A percentile compares a stretch with the other conserved stretches of the same genome.
These are phyloP conservation scores for Domatiomyces catenatus DNA, from an alignment of 2,329 filamentous ascomycete genomes.

Conservation along the genomic window DNA sequence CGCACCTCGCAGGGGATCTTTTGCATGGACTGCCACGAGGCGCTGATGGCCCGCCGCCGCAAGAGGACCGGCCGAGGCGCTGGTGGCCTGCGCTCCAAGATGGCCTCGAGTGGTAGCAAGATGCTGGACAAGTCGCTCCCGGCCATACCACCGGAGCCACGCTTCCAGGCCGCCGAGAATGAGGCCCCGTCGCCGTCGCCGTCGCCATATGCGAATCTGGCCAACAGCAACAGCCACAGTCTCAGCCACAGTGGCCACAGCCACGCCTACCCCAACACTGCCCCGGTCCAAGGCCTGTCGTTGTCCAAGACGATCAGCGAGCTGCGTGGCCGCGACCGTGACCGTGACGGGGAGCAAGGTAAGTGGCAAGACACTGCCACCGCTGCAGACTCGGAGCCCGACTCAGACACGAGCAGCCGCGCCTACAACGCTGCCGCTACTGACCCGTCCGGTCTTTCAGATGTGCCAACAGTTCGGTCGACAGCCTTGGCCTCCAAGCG, in stretches of 20 bases:
- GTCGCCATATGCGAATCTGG: constrained; percentile 24
- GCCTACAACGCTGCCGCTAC: background rate
- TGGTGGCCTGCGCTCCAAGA: constrained; percentile 18
- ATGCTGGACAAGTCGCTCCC: constrained; percentile 85
- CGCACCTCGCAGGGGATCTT: constrained; percentile 97
- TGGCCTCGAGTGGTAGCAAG: constrained; percentile 9
- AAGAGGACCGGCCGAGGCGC: constrained; percentile 41
- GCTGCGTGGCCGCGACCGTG: constrained; percentile 3
- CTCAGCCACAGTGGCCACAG: background rate
- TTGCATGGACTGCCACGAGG: constrained; percentile 98
- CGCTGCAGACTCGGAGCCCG: background rate
- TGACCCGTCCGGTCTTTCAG: constrained; percentile 18
- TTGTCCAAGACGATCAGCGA: constrained; percentile 14
- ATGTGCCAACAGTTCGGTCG: constrained; percentile 55
- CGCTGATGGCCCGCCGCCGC: constrained; percentile 76
- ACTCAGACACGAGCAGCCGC: background rate
- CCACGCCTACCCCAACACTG: background rate
- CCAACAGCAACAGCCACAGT: constrained; percentile 42
- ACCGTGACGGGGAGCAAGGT: background rate
- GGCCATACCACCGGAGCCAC: constrained; percentile 53
- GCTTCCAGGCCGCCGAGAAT: constrained; percentile 8
- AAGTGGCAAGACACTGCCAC: background rate
- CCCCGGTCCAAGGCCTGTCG: constrained; percentile 9
- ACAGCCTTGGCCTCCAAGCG: constrained; percentile 65
- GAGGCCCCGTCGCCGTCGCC: constrained; percentile 37